phyloP scores from a whole-genome alignment of 2,329 filamentous ascomycete species.

The Hymenoscyphus occultus region DNA sequence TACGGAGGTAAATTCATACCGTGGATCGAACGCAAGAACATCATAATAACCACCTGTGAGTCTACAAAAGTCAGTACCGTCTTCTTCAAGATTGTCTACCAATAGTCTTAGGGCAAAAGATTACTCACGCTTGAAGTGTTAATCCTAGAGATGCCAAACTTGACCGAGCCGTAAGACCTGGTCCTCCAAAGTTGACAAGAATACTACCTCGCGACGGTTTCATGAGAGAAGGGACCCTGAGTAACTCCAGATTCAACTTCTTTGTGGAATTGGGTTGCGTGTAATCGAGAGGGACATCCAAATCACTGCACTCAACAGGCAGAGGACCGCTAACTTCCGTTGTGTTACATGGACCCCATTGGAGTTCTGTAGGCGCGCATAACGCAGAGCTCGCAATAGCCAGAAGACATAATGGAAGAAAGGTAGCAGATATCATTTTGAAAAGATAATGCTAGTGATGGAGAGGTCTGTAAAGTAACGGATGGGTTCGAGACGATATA shows the following conservation, averaged over 20 bases:
- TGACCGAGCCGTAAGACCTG: conserved; percentile 8
- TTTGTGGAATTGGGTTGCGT: conserved; percentile 9
- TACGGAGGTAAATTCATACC: neutral
- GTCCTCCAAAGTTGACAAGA: conserved; percentile 19
- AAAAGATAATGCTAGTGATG: neutral
- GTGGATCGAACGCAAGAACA: conserved; percentile 17
- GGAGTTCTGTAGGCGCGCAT: neutral
- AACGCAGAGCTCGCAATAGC: neutral
- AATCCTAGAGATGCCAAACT: neutral
- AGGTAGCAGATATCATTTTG: neutral
- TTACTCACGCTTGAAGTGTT: conserved; percentile 11
- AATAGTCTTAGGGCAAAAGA: neutral
- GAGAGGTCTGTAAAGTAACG: neutral
- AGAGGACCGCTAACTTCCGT: neutral
- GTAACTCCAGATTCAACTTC: conserved; percentile 11
- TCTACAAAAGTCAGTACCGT: conserved; percentile 7
- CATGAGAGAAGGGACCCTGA: conserved; percentile 9
- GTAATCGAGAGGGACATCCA: conserved; percentile 19
- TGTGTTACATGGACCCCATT: neutral
- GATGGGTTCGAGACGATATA: neutral
- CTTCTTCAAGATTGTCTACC: neutral
- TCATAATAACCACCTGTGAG: conserved; percentile 16
- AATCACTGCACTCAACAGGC: conserved; percentile 6
- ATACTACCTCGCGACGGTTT: conserved; percentile 17
- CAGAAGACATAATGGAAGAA: neutral